These are phyloP conservation scores for Bisporella sp. DNA, from an alignment of 2,329 filamentous ascomycete species.

Conservation along the genomic window DNA sequence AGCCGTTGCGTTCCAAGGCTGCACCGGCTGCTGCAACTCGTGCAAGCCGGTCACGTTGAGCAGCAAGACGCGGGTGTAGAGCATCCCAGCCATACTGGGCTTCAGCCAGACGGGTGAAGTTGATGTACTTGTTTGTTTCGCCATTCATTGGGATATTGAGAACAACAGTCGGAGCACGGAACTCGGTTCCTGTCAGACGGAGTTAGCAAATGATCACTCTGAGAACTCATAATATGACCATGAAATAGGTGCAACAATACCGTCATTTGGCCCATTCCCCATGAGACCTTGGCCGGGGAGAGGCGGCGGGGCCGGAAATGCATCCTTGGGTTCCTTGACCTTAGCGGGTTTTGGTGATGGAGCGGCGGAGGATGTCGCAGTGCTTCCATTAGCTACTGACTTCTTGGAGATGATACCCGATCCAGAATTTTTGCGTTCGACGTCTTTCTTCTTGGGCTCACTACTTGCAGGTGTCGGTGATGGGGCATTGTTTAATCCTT, in stretches of 20 bases:
- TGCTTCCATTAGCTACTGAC: slow-evolving; percentile 36
- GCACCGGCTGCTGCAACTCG: slow-evolving; percentile 86
- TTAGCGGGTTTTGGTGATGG: slow-evolving; percentile 48
- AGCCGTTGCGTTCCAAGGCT: slow-evolving; percentile 70
- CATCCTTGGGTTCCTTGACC: slow-evolving; percentile 37
- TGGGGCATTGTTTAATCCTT: slow-evolving; percentile 12
- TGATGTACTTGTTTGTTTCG: slow-evolving; percentile 84
- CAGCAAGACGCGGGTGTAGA: slow-evolving; percentile 82
- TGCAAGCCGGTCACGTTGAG: slow-evolving; percentile 78
- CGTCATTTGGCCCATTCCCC: slow-evolving; percentile 42
- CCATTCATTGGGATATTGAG: slow-evolving; percentile 76
- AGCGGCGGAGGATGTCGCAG: slow-evolving; percentile 43
- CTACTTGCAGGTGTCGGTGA: slow-evolving; percentile 9
- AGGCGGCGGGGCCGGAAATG: slow-evolving; percentile 39
- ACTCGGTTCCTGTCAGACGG: slow-evolving; percentile 41
- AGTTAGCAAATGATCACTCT: no score
- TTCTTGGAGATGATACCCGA: slow-evolving; percentile 24
- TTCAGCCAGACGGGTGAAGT: slow-evolving; percentile 90
- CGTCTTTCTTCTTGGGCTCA: slow-evolving; percentile 9
- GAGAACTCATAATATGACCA: no score
- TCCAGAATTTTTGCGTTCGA: slow-evolving; percentile 1
- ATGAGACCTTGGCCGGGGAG: slow-evolving; percentile 57
- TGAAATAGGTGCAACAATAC: no score
- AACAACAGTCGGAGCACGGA: slow-evolving; percentile 67
- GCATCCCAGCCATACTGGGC: slow-evolving; percentile 93